Base-by-base conservation (phyloP, 441 rosid species). In the Gossypium davidsonii region DNA sequence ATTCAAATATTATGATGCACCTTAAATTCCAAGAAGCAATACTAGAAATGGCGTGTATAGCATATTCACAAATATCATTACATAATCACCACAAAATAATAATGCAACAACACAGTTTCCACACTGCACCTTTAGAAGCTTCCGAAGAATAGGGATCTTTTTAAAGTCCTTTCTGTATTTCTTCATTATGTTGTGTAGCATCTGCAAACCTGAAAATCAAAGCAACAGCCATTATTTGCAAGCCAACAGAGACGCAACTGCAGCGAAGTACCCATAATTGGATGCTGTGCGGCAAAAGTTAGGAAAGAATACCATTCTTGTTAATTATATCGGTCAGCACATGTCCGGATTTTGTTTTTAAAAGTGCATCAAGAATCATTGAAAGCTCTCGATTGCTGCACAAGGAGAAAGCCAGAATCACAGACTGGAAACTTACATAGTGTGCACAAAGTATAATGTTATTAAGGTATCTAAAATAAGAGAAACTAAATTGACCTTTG, bases 361-460 rank as follows among this genome's bases (percentile, higher is more conserved):
- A 81, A 76, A 93, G 91, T 26, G 97, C 99, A 85, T 91, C 99
- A 71, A 96, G 98, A 76, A 96, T 91, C 97, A 96, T 96, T 65
- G 99, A 96, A 77, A 96, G 96, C 79, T 93, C 99, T 71, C 97
- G 93, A 82, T 90, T 96, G 87, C 99, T 93, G 94, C 84, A 81
- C 78, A 42, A 73, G 51, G 79, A 74, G 66, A 64, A 76, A 74
- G 72, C 21, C 11, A 79, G 39, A 76, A 70, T 69, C 71, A 76
- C 60, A 59, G 75, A 66, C 64, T 57, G 75, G 51, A 72, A 44
- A n/a, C 70, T 1, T 25, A 39, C 42, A 25, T 25, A 69, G 61
- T 17, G 11, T 14, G 8, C 64, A 57, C 58, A 69, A 69, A 51
- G 20, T 23, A 62, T 9, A 62, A 73, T 51, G 55, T 42, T 23